Conservation (phyloP, 306 rosid species). For the Cucumis melo region DNA sequence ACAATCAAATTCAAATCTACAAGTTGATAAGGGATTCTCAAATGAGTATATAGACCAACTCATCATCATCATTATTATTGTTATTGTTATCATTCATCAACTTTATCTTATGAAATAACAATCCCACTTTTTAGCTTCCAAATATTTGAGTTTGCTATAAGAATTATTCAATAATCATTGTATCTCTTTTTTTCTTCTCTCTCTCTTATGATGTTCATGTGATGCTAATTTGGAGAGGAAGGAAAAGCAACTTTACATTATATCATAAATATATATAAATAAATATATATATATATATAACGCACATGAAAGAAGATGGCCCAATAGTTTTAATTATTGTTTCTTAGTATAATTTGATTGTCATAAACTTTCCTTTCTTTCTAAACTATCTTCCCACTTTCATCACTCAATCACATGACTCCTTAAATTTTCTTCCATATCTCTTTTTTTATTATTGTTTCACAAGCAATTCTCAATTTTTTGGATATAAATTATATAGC, state of each 20-base stretch:
- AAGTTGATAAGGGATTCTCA: conserved; percentile 8
- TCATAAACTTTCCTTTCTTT: conserved; percentile 38
- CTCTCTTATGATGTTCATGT: conserved; percentile 19
- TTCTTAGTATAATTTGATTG: conserved; percentile 14
- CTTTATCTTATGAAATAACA: not conserved
- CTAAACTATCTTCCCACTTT: conserved; percentile 25
- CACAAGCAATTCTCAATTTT: conserved; percentile 30
- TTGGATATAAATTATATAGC: not conserved
- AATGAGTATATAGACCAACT: conserved; percentile 7
- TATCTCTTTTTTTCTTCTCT: not conserved
- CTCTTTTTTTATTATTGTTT: conserved; percentile 15
- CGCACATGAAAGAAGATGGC: conserved; percentile 21
- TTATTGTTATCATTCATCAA: not conserved
- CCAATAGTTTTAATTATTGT: conserved; percentile 13
- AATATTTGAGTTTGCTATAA: not conserved
- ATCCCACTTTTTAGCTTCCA: not conserved
- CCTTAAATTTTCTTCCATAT: conserved; percentile 10
- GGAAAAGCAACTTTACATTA: conserved; percentile 19
- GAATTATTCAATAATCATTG: not conserved
- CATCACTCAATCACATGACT: conserved; percentile 54
- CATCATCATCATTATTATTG: not conserved
- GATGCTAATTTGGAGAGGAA: conserved; percentile 31
- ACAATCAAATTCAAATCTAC: not conserved
- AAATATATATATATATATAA: not conserved
- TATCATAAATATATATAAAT: not conserved